Evolutionary conservation across 306 rosid species (phyloP), one percentile per base, ranked within the genome.

Genomic region (Cucurbita argyrosperma): DNA sequence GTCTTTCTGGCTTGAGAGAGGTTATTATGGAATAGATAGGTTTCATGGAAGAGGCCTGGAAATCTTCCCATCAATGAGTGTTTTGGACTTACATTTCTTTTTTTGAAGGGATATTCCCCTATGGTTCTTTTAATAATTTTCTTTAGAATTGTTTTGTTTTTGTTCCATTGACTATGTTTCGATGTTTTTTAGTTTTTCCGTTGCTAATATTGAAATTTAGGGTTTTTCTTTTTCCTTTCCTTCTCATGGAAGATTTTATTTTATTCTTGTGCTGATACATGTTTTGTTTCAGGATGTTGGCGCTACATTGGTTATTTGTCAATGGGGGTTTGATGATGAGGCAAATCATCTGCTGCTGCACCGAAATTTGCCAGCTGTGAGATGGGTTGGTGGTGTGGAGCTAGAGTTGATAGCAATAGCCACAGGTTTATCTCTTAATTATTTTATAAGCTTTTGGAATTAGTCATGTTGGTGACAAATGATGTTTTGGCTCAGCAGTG

Each of bases 331-430:
- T 79, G 99, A 95, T 80, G 99, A 95, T 82, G 99, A 95, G 82
- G 99, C 99, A 80, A 95, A 95, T 80, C 99, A 95, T 81, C 90
- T 95, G 54, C 83, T 95, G 79, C 89, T 95, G 97, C 89, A 91
- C 84, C 87, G 99, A 79, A 87, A 95, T 81, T 83, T 95, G 81
- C 99, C 97, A 15, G 97, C 99, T 75, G 99, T 91, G 60, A 88
- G 99, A 88, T 95, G 99, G 97, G 99, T 95, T 62, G 99, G 99
- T 80, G 99, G 99, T 85, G 99, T 95, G 65, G 99, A 91, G 90
- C 81, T 95, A 82, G 99, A 95, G 80, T 82, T 95, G 83, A 95
- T 95, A 78, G 97, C 99, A 35, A 95, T 95, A 77, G 99, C 99
- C 62, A 95, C 99, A 42, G 97, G 99, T 89, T 52, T 77, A 79